Conservation (phyloP, 345 rosid genomes). For the Eucalyptus victrix region DNA sequence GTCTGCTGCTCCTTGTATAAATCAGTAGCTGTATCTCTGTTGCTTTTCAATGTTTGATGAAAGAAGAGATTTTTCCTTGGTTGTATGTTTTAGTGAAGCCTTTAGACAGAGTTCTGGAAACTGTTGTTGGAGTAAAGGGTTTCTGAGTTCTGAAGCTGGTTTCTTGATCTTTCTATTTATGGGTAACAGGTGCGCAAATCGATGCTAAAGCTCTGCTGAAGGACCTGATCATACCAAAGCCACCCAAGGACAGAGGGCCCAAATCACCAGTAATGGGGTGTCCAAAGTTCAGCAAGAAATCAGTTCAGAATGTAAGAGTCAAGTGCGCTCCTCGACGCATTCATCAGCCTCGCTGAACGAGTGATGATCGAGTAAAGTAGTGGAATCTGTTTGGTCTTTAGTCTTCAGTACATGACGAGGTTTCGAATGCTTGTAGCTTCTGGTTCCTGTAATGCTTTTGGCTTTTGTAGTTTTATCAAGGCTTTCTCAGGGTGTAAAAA, state of each 20-base stretch:
- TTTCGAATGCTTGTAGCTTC: neutral
- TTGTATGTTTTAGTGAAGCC: neutral
- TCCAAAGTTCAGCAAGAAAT: neutral
- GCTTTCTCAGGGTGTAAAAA: neutral
- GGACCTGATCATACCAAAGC: neutral
- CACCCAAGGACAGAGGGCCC: neutral
- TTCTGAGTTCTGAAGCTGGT: neutral
- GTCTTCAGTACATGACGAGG: neutral
- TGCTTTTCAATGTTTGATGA: neutral
- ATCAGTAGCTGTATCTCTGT: neutral
- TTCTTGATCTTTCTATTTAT: neutral
- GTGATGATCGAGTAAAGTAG: neutral
- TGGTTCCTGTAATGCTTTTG: neutral
- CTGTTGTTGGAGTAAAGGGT: neutral
- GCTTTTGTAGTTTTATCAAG: neutral
- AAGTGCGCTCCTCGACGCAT: neutral
- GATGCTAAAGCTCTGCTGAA: neutral
- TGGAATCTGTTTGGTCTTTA: neutral
- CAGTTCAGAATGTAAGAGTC: neutral
- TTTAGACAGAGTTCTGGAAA: neutral
- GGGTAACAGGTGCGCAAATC: neutral
- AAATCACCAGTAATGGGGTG: neutral
- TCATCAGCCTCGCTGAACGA: neutral
- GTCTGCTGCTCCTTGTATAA: neutral
- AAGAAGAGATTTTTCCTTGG: neutral